These are phyloP conservation scores for Eimeria acervulina DNA, from an alignment of 169 alveolate species.

Conservation along the genomic window DNA sequence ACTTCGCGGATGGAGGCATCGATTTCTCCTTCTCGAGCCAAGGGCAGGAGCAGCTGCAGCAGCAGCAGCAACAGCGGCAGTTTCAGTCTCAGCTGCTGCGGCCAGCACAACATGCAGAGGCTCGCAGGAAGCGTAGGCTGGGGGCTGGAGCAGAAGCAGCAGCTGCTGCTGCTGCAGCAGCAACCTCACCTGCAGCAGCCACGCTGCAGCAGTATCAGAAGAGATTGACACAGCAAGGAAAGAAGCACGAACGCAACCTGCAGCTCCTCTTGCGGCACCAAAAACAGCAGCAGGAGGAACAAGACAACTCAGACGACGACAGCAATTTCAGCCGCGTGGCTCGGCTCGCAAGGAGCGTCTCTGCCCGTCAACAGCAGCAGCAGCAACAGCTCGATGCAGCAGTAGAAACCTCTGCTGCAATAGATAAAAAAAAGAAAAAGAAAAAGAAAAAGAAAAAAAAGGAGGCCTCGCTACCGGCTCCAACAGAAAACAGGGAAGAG, in stretches of 20 bases:
- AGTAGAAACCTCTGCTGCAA: background rate
- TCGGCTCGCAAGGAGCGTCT: background rate
- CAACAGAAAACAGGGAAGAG: background rate
- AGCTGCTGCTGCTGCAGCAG: slow-evolving; percentile 38
- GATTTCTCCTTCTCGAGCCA: background rate
- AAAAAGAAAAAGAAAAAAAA: background rate
- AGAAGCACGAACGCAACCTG: slow-evolving; percentile 30
- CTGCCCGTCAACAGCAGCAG: slow-evolving; percentile 34
- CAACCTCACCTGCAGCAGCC: slow-evolving; percentile 9
- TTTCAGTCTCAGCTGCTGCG: too few species aligned
- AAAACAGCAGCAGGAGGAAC: slow-evolving; percentile 13
- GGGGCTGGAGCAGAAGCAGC: slow-evolving; percentile 22
- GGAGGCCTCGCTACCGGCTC: background rate
- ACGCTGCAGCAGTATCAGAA: slow-evolving; percentile 44
- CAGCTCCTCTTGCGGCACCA: slow-evolving; percentile 12
- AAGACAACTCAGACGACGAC: background rate
- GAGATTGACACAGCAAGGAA: background rate
- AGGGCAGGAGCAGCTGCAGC: background rate
- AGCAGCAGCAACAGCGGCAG: slow-evolving; percentile 27
- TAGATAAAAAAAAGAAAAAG: background rate
- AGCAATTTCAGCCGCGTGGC: slow-evolving; percentile 18
- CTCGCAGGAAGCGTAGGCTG: slow-evolving; percentile 16
- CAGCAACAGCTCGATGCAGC: slow-evolving; percentile 47
- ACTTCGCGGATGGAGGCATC: background rate
- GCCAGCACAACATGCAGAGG: background rate